A percentile compares a stretch with the other conserved stretches of the same genome.
Conservation (phyloP, 345 rosid species). For the Luvunga scandens region DNA sequence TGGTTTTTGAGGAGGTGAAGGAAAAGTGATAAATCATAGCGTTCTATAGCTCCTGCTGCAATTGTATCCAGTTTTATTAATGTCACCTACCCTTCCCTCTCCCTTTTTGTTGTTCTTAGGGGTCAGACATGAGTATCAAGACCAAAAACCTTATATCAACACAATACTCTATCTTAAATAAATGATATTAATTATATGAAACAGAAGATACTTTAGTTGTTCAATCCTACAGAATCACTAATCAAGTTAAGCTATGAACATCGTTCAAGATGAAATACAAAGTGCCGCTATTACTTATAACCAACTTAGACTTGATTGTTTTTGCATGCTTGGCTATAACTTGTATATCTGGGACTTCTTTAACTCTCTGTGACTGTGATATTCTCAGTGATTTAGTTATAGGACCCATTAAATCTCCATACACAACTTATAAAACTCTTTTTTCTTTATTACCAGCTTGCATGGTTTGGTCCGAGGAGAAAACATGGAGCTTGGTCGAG, state of each 20-base stretch:
- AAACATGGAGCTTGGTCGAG: slow-evolving; percentile 98
- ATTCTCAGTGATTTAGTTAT: neutral
- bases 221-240: neutral
- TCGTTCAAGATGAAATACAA: neutral
- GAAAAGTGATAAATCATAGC: neutral
- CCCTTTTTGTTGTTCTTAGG: neutral
- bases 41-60: neutral
- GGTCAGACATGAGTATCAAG: neutral
- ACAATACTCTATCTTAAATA: neutral
- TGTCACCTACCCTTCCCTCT: too few species aligned
- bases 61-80: neutral
- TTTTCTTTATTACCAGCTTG: slow-evolving; percentile 45
- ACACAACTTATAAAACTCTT: neutral
- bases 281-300: neutral
- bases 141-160: neutral
- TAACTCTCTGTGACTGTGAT: neutral
- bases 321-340: neutral
- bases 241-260: neutral
- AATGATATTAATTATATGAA: neutral
- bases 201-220: neutral
- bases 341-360: neutral
- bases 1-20: neutral
- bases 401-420: neutral
- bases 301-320: neutral
- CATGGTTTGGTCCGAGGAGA: slow-evolving; percentile 97